Evolutionary conservation across 768 basidiomycete genomes (phyloP).

Genomic region (Steccherinum ochraceum): DNA sequence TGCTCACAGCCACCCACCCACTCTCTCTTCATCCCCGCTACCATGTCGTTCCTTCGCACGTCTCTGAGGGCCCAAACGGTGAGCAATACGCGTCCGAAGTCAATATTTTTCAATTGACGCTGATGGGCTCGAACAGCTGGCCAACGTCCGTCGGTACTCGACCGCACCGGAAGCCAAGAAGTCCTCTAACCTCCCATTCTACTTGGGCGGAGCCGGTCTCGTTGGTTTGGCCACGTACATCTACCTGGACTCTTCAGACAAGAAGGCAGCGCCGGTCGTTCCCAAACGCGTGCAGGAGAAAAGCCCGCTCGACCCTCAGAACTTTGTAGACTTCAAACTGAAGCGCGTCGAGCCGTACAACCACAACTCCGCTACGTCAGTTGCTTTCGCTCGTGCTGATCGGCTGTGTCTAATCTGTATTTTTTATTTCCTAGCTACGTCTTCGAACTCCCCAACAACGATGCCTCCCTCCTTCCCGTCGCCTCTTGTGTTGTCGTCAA

Average conservation of each 20-base stretch:
- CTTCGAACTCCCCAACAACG: constrained; percentile 74
- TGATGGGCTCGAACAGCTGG: constrained; percentile 6
- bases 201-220: constrained; percentile 42
- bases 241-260: constrained; percentile 38
- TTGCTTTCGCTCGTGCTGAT: no score
- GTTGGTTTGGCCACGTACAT: constrained; percentile 35
- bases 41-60: constrained; percentile 14
- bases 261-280: constrained; percentile 12
- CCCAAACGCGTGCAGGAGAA: constrained; percentile 38
- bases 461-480: constrained; percentile 73
- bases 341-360: constrained; percentile 83
- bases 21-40: neutral
- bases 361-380: constrained; percentile 83
- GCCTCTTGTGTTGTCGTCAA: constrained; percentile 76
- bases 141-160: constrained; percentile 38
- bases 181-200: constrained; percentile 41
- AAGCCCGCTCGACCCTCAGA: constrained; percentile 68
- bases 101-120: neutral
- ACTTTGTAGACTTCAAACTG: constrained; percentile 76
- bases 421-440: constrained; percentile 45
- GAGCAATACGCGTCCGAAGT: neutral
- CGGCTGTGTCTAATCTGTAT: neutral
- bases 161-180: constrained; percentile 39
- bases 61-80: constrained; percentile 9
- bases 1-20: neutral